Conservation (phyloP, 2,329 filamentous ascomycete genomes). For the Alternaria arbusti region DNA sequence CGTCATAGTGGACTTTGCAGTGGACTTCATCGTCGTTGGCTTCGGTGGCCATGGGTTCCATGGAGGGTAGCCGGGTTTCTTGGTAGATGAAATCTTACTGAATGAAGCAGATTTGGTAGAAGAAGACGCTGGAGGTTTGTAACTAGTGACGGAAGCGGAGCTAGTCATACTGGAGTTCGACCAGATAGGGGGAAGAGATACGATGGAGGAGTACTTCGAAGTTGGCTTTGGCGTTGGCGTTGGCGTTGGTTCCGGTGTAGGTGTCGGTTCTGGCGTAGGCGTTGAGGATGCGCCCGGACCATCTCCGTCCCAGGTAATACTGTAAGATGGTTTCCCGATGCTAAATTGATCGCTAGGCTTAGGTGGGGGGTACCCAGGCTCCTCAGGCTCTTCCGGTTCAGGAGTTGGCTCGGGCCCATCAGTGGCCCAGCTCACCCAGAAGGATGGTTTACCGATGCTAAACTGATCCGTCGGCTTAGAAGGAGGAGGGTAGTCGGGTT, state of each 20-base stretch:
- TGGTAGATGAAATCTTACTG: slow-evolving; percentile 10
- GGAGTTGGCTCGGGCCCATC: slow-evolving; percentile 5
- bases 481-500: slow-evolving; percentile 10
- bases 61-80: slow-evolving; percentile 14
- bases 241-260: slow-evolving; percentile 7
- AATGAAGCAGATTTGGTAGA: not conserved
- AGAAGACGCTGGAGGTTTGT: not conserved
- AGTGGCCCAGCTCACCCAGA: slow-evolving; percentile 8
- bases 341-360: slow-evolving; percentile 10
- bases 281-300: slow-evolving; percentile 5
- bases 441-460: slow-evolving; percentile 9
- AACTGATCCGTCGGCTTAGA: slow-evolving; percentile 12
- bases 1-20: slow-evolving; percentile 1
- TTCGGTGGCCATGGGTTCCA: slow-evolving; percentile 17
- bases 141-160: not conserved
- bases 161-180: slow-evolving; percentile 1
- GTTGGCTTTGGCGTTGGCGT: slow-evolving; percentile 9
- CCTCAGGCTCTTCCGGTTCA: slow-evolving; percentile 9
- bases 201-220: not conserved
- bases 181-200: not conserved
- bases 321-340: slow-evolving; percentile 8
- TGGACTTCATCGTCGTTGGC: slow-evolving; percentile 6
- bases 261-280: not conserved
- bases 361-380: slow-evolving; percentile 8
- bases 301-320: slow-evolving; percentile 9